Conservation (phyloP, 148 eudicot genomes). For the Rheum nobile region DNA sequence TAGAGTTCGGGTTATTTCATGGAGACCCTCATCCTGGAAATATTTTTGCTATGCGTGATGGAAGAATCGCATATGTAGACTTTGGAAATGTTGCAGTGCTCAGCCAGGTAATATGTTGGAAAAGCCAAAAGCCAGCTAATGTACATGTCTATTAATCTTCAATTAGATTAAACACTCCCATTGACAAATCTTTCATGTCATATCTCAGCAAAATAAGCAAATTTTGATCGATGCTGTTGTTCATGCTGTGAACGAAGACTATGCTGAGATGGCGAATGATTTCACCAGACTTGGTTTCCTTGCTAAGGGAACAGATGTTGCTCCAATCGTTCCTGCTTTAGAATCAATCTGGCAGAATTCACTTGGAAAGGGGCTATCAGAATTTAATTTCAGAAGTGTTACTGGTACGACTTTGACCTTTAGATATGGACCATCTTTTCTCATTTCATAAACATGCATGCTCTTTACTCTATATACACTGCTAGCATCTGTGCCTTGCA, state of each 20-base stretch:
- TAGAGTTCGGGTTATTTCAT: slow-evolving; percentile 94
- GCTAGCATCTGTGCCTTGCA: not conserved
- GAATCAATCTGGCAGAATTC: slow-evolving; percentile 99
- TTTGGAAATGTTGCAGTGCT: slow-evolving; percentile 97
- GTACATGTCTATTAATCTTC: not conserved
- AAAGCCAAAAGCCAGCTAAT: not conserved
- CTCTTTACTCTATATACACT: not conserved
- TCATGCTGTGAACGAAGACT: slow-evolving; percentile 98
- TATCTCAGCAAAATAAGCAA: slow-evolving; percentile 83
- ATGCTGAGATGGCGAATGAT: slow-evolving; percentile 98
- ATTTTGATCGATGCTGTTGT: slow-evolving; percentile 97
- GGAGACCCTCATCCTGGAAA: slow-evolving; percentile 99
- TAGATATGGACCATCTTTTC: not conserved
- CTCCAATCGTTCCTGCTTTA: slow-evolving; percentile 89
- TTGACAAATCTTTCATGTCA: slow-evolving; percentile 4
- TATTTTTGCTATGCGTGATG: slow-evolving; percentile 98
- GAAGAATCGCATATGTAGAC: slow-evolving; percentile 96
- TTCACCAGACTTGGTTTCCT: slow-evolving; percentile 97
- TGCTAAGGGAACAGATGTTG: slow-evolving; percentile 88
- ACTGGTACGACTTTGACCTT: slow-evolving; percentile 41
- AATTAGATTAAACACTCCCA: not conserved
- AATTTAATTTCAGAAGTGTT: slow-evolving; percentile 93
- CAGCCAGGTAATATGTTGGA: slow-evolving; percentile 53
- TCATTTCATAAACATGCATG: not conserved
- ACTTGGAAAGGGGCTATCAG: slow-evolving; percentile 81